Base-by-base conservation (phyloP, 805 yeast species). In the Debaryomyces tyrocola region DNA sequence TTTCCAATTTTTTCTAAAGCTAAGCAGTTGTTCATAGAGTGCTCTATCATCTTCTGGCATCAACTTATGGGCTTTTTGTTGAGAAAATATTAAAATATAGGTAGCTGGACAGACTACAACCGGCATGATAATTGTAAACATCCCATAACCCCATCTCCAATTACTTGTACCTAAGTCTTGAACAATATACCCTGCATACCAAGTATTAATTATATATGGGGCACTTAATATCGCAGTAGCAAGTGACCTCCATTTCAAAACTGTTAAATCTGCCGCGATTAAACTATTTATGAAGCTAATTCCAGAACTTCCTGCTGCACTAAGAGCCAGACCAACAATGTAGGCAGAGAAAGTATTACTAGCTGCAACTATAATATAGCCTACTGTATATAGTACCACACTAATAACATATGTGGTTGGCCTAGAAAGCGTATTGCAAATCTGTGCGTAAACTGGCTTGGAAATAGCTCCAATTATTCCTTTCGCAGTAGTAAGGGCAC, bases 101-200 rank as follows among this genome's bases (percentile, higher is more conserved):
- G 69, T 50, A 11, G 67, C 64, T 20, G 77, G 77, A 20, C 52
- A 31, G 17, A 65, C 49, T n/a, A 66, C 68, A 20, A 64, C 69
- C 6, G 81, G 81, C 51, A 69, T 63, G 24, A 77, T 67, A 33
- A 77, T 66, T 21, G 74, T 69, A 62, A 77, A 77, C 64, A 75
- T 67, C 46, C 79, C 80, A 51, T 71, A 75, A 31, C 80, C 83
- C 77, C 78, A 73, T 60, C 81, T 68, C 83, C 83, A 79, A 37
- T 72, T 67, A 20, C 50, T 52, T 34, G 51, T 49, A 11, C 63
- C 52, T 18, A 75, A 56, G 28, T 62, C 59, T 4, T 57, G 53
- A 9, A 58, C 70, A 47, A 71, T 70, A 6, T 56, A 61, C 46
- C 77, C 78, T 14, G 74, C 56, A 45, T 69, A 57, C 78, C 77